Evolutionary conservation across 2,329 filamentous ascomycete species (phyloP).

Genomic region (Stenocarpella maydis): DNA sequence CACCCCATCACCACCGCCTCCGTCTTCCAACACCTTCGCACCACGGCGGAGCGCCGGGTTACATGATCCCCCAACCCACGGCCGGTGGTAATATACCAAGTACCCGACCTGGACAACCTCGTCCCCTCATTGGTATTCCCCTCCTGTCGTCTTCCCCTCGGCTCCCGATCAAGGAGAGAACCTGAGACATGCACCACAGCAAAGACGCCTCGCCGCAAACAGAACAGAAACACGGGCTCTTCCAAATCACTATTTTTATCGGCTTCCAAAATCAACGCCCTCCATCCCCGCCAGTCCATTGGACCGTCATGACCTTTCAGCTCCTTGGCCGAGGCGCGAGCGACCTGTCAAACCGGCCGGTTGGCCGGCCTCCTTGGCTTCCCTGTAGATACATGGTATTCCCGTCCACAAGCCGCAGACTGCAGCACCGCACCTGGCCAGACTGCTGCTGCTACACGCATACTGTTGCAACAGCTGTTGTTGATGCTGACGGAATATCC

Average conservation of each 20-base stretch:
- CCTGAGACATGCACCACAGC: constrained; percentile 24
- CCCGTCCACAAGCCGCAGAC: constrained; percentile 10
- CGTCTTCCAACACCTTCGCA: background rate
- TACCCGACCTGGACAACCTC: background rate
- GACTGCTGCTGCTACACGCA: background rate
- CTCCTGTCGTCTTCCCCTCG: background rate
- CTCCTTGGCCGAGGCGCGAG: constrained; percentile 5
- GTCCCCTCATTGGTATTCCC: background rate
- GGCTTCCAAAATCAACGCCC: constrained; percentile 13
- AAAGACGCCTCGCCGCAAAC: constrained; percentile 21
- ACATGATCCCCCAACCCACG: constrained; percentile 22
- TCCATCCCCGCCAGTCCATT: constrained; percentile 5
- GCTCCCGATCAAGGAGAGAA: constrained; percentile 23
- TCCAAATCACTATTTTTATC: constrained; percentile 26
- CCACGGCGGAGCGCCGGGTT: background rate
- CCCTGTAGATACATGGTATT: background rate
- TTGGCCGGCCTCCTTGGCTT: background rate
- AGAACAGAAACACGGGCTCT: constrained; percentile 22
- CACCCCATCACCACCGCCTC: background rate
- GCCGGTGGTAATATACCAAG: background rate
- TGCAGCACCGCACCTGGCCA: background rate
- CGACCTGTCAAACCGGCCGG: constrained; percentile 10
- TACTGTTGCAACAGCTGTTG: background rate
- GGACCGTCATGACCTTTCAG: background rate
- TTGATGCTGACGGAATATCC: background rate